phyloP scores from a whole-genome alignment of 2,329 filamentous ascomycete genomes.

The Lasiodiplodia gonubiensis region DNA sequence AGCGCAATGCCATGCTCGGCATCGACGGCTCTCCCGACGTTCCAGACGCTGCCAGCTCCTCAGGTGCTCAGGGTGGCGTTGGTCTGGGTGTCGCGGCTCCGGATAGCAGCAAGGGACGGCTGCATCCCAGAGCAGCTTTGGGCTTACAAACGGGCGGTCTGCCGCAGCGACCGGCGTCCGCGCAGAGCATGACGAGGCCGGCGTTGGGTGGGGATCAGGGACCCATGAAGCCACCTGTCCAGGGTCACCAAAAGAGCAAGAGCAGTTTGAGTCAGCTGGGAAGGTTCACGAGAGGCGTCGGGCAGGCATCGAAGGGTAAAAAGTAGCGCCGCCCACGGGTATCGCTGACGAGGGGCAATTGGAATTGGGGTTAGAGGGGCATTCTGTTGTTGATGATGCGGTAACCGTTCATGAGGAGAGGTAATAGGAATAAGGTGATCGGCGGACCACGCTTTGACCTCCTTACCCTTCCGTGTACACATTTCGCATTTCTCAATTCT shows the following conservation, averaged over 20 bases:
- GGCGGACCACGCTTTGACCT: background rate
- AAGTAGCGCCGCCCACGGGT: slow-evolving; percentile 15
- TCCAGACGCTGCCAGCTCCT: slow-evolving; percentile 33
- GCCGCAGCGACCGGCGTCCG: slow-evolving; percentile 29
- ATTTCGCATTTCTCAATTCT: background rate
- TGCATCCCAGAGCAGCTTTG: slow-evolving; percentile 27
- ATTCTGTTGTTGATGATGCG: slow-evolving; percentile 3
- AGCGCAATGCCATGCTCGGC: slow-evolving; percentile 57
- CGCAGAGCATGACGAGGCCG: slow-evolving; percentile 30
- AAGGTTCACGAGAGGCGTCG: slow-evolving; percentile 39
- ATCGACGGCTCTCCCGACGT: slow-evolving; percentile 32
- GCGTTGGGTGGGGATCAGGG: slow-evolving; percentile 35
- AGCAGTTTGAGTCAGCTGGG: slow-evolving; percentile 53
- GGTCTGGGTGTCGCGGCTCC: slow-evolving; percentile 31
- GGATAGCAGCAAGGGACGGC: slow-evolving; percentile 35
- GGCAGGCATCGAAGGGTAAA: slow-evolving; percentile 39
- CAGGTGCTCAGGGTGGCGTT: slow-evolving; percentile 31
- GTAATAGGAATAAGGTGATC: background rate
- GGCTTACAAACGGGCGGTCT: slow-evolving; percentile 12
- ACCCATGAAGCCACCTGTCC: slow-evolving; percentile 33
- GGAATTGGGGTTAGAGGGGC: background rate
- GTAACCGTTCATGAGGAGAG: background rate
- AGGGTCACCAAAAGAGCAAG: slow-evolving; percentile 43
- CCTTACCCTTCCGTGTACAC: background rate
- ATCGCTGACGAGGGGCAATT: background rate